Conservation (phyloP, 164 flowering plant genomes). For the Pachysandra terminalis region DNA sequence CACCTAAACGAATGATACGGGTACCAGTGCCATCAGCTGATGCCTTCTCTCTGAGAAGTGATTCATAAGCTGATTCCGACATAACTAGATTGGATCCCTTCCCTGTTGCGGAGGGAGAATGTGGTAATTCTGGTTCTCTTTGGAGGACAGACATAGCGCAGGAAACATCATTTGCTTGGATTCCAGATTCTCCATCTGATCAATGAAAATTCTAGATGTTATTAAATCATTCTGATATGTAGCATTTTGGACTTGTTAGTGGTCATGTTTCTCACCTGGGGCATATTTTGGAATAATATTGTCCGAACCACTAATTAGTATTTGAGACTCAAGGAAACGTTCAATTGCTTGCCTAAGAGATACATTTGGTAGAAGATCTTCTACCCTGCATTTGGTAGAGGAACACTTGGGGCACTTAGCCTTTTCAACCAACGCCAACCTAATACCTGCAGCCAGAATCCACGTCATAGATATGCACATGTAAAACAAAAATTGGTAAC, state of each 20-base stretch:
- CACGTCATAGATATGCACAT: neutral
- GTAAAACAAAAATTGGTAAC: neutral
- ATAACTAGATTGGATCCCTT: conserved; percentile 52
- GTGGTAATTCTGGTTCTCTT: conserved; percentile 31
- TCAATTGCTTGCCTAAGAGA: conserved; percentile 71
- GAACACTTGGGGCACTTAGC: conserved; percentile 65
- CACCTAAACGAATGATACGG: conserved; percentile 17
- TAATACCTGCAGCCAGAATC: conserved; percentile 46
- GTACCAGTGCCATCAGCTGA: conserved; percentile 19
- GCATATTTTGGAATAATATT: conserved; percentile 42
- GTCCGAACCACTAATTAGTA: conserved; percentile 39
- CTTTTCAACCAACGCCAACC: conserved; percentile 37
- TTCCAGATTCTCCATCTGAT: conserved; percentile 83
- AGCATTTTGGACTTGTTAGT: neutral
- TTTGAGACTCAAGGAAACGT: conserved; percentile 59
- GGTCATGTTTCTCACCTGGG: conserved; percentile 44
- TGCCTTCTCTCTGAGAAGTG: conserved; percentile 15
- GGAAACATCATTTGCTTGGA: conserved; percentile 50
- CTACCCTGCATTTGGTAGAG: conserved; percentile 50
- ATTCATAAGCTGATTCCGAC: conserved; percentile 24
- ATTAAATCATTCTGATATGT: neutral
- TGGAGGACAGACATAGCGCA: conserved; percentile 34
- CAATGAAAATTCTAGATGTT: neutral
- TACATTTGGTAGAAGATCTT: conserved; percentile 67
- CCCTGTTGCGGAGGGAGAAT: conserved; percentile 55